These are phyloP conservation scores for Fonsecaea erecta DNA, from an alignment of 2,329 filamentous ascomycete species.

Conservation along the genomic window DNA sequence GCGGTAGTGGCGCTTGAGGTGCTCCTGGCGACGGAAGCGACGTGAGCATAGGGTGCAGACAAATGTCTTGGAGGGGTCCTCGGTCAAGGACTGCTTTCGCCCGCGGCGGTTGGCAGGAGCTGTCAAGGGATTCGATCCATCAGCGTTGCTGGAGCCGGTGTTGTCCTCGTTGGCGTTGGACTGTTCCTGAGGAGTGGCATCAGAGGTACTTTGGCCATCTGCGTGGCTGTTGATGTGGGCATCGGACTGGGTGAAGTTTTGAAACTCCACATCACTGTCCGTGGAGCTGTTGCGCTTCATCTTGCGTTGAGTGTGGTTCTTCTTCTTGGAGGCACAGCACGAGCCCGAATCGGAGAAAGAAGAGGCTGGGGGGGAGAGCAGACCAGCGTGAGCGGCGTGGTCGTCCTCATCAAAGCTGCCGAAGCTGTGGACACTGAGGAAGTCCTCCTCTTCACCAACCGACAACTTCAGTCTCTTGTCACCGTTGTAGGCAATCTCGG, in stretches of 20 bases:
- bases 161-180: slow-evolving; percentile 52
- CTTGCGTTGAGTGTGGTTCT: slow-evolving; percentile 43
- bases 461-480: slow-evolving; percentile 73
- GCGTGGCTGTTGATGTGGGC: slow-evolving; percentile 47
- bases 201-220: slow-evolving; percentile 48
- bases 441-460: slow-evolving; percentile 72
- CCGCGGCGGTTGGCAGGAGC: slow-evolving; percentile 82
- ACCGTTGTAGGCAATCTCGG: slow-evolving; percentile 63
- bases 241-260: slow-evolving; percentile 41
- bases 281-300: slow-evolving; percentile 40
- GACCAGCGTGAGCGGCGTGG: slow-evolving; percentile 62
- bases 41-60: slow-evolving; percentile 96
- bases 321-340: slow-evolving; percentile 50
- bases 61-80: slow-evolving; percentile 98
- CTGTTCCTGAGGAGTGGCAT: slow-evolving; percentile 48
- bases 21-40: slow-evolving; percentile 96
- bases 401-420: slow-evolving; percentile 75
- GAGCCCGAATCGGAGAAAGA: slow-evolving; percentile 57
- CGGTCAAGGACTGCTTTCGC: slow-evolving; percentile 96
- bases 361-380: slow-evolving; percentile 67
- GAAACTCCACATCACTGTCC: slow-evolving; percentile 42
- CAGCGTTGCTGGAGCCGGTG: slow-evolving; percentile 43
- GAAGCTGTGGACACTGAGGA: slow-evolving; percentile 76
- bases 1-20: slow-evolving; percentile 97
- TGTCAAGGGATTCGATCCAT: slow-evolving; percentile 28